These are phyloP conservation scores for Penicillium sp. DNA, from an alignment of 2,329 filamentous ascomycete genomes.

Conservation along the genomic window DNA sequence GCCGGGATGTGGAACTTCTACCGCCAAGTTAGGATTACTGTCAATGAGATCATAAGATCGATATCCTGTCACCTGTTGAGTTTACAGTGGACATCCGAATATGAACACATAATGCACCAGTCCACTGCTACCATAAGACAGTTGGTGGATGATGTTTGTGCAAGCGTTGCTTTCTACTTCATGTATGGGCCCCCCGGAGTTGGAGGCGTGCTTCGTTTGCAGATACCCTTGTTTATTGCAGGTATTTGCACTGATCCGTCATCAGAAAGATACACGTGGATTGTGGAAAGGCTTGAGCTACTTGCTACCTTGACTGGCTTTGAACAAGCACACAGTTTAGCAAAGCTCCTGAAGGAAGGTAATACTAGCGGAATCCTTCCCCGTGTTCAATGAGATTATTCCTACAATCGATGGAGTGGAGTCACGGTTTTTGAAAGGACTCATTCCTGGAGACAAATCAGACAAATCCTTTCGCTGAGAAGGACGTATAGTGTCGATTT, in stretches of 20 bases:
- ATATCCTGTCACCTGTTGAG: not conserved
- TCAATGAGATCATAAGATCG: slow-evolving; percentile 16
- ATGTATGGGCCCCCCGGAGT: slow-evolving; percentile 5
- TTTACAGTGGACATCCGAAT: not conserved
- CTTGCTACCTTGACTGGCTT: not conserved
- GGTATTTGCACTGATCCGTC: not conserved
- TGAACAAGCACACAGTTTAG: not conserved
- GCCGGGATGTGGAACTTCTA: slow-evolving; percentile 28
- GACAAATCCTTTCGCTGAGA: too few species aligned
- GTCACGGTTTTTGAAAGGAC: too few species aligned
- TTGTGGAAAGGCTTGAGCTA: not conserved
- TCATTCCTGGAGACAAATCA: too few species aligned
- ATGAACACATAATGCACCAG: slow-evolving; percentile 3
- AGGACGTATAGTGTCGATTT: too few species aligned
- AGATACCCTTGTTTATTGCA: slow-evolving; percentile 26
- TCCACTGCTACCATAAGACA: slow-evolving; percentile 4
- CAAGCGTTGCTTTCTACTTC: slow-evolving; percentile 23
- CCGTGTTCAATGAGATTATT: not conserved
- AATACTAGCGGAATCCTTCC: not conserved
- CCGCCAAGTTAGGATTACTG: slow-evolving; percentile 26
- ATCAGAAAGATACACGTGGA: not conserved
- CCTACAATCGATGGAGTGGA: too few species aligned
- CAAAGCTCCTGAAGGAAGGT: not conserved
- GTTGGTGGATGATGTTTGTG: slow-evolving; percentile 23
- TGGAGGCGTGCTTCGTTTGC: slow-evolving; percentile 13